Evolutionary conservation across 2,329 filamentous ascomycete genomes (phyloP), one percentile per base, ranked within the genome.

Genomic region (Fusarium odoratissimum): DNA sequence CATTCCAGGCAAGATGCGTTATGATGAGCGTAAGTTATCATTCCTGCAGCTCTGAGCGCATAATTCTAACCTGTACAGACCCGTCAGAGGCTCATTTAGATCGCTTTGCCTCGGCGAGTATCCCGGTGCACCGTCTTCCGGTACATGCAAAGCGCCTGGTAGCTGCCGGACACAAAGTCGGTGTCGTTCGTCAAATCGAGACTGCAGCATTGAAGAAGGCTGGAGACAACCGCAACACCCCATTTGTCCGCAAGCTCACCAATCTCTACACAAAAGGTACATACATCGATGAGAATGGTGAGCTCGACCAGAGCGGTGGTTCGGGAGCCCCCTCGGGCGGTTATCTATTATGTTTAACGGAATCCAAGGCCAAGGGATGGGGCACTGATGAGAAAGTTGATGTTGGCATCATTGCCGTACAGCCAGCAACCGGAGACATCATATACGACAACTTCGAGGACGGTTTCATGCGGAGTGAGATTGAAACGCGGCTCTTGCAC

Each of bases 251-350:
- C 40, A 96, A 97, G 77, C 90, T 99, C 77, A 98, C 96, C 21
- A 98, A 97, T 78, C 87, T 99, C 11, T 99, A 99, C 83, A 99
- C 96, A 13, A 99, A 98, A 81, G 96, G 95, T 46, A 99, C 96
- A 5, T 99, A 98, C 76, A 92, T 99, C 63, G 96, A 98, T 78
- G 96, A 99, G 80, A 88, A 93, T 14, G 95, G 96, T 70, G 94
- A 94, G 31, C 82, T 97, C 9, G 92, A 93, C 58, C 84, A 85
- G 60, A 79, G 78, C 76, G 67, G 70, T 23, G 84, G 61, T 77
- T 85, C 77, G 74, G 84, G 70, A 0, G 86, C 88, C 3, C 87
- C 90, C 0, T 85, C 88, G 2, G 90, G 88, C n/a, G 96, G 96
- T n/a, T 97, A 98, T 79, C 85, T 99, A 23, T 89, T 99, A 5